Conservation (phyloP, 2,329 filamentous ascomycete genomes). For the Ascochyta pisi region DNA sequence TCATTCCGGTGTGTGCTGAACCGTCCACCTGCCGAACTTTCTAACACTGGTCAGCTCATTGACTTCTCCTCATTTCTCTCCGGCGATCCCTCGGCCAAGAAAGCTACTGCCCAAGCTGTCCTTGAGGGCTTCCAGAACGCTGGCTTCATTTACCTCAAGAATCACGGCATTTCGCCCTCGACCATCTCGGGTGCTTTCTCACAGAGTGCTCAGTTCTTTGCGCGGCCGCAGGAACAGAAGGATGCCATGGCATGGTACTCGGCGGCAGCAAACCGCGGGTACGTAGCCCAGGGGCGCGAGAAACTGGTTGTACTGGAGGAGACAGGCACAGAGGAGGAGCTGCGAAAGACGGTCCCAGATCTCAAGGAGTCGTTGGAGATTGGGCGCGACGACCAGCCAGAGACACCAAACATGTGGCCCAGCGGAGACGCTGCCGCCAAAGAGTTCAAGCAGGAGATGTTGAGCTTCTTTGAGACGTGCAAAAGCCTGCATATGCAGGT, state of each 20-base stretch:
- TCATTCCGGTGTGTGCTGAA: constrained; percentile 45
- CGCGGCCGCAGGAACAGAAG: constrained; percentile 47
- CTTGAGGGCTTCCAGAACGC: constrained; percentile 82
- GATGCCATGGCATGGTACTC: constrained; percentile 52
- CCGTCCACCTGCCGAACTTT: constrained; percentile 57
- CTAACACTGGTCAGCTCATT: constrained; percentile 64
- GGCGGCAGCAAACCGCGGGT: constrained; percentile 58
- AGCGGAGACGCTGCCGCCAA: constrained; percentile 60
- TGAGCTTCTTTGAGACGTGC: constrained; percentile 75
- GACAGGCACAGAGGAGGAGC: constrained; percentile 43
- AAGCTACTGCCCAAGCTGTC: constrained; percentile 72
- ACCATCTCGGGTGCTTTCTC: constrained; percentile 69
- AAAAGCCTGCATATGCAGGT: constrained; percentile 76
- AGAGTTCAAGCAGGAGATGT: constrained; percentile 75
- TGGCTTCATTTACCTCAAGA: constrained; percentile 87
- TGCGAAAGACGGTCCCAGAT: constrained; percentile 49
- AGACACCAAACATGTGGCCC: constrained; percentile 81
- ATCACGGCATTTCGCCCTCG: constrained; percentile 72
- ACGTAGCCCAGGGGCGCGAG: constrained; percentile 54
- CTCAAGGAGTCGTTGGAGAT: constrained; percentile 68
- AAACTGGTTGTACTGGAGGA: constrained; percentile 49
- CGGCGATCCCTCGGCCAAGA: constrained; percentile 66
- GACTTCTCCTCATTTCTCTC: constrained; percentile 77
- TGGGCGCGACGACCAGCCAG: constrained; percentile 65
- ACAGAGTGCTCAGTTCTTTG: constrained; percentile 49